Base-by-base conservation (phyloP, 2,329 filamentous ascomycete species). In the Clonostachys chloroleuca region DNA sequence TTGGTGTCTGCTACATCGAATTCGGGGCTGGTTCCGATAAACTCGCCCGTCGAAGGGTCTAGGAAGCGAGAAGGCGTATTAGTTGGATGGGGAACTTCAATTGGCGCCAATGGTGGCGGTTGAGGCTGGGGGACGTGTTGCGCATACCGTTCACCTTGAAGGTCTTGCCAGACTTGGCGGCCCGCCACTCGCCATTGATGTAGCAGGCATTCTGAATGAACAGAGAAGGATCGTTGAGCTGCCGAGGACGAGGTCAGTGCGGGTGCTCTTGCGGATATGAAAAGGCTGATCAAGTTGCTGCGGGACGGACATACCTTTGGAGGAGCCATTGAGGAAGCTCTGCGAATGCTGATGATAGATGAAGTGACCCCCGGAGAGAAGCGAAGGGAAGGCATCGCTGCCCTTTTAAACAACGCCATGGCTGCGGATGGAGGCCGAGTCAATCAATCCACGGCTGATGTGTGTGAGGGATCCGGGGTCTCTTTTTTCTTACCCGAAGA, bases 111-210 rank as follows among this genome's bases (percentile, higher is more conserved):
- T 14, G 43, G 9, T 18, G 33, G n/a, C n/a, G n/a, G 14, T 36
- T 16, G 10, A 17, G n/a, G 10, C 16, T 6, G 34, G 14, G 14
- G 39, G 10, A 43, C 13, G 30, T 12, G 14, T 9, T 12, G 34
- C 34, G 50, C 61, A 54, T 68, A 86, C 84, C 86, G 53, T 81
- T 77, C 50, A 96, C 89, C 64, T 94, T 85, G 66, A 97, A 99
- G 42, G 90, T 96, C 78, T 95, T 84, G 62, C 90, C 89, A 1
- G 90, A 95, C 60, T 83, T 81, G 56, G 92, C 89, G 57, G 80
- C 78, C 52, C 95, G 81, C 89, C 92, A 99, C 78, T 95, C 80
- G 60, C 94, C 94, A 64, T 99, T 92, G 61, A 97, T 84, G 63
- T 92, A 96, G 59, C 83, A 81, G 50, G 82, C 80, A 63, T 92